These are phyloP conservation scores for Kurtzmaniella quercitrusa DNA, from an alignment of 1,139 yeast species.

Conservation along the genomic window DNA sequence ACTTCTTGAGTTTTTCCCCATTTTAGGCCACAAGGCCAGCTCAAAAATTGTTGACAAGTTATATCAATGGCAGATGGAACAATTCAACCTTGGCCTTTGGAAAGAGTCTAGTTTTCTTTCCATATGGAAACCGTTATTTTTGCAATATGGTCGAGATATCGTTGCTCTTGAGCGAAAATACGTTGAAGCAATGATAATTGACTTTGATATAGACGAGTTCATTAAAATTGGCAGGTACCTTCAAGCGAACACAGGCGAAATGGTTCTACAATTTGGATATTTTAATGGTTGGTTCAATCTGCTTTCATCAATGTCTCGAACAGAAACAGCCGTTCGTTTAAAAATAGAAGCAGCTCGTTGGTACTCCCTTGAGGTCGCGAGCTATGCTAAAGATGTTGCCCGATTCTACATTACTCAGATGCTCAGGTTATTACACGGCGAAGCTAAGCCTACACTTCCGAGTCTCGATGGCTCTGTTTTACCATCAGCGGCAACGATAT, in stretches of 20 bases:
- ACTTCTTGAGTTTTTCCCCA: not conserved
- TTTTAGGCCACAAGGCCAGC: not conserved
- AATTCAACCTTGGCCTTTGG: not conserved
- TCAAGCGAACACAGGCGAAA: conserved; percentile 1
- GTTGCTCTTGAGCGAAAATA: not conserved
- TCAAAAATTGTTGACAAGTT: not conserved
- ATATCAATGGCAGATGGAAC: not conserved
- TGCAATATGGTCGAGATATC: conserved; percentile 4
- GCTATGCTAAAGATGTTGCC: not conserved
- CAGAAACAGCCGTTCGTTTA: not conserved
- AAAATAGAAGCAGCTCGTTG: not conserved
- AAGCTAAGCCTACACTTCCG: not conserved
- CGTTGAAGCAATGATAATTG: not conserved
- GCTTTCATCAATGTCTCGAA: not conserved
- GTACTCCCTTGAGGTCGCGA: not conserved
- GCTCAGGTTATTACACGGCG: not conserved
- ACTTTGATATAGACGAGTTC: not conserved
- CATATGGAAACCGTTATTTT: conserved; percentile 8
- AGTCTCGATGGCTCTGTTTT: not conserved
- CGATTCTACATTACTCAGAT: not conserved
- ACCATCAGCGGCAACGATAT: not conserved
- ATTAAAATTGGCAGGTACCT: not conserved
- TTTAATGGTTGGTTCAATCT: conserved; percentile 26
- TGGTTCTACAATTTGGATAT: conserved; percentile 25
- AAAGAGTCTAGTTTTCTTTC: conserved; percentile 6